These are phyloP conservation scores for Alternaria sp. DNA, from an alignment of 2,329 filamentous ascomycete genomes.

Conservation along the genomic window DNA sequence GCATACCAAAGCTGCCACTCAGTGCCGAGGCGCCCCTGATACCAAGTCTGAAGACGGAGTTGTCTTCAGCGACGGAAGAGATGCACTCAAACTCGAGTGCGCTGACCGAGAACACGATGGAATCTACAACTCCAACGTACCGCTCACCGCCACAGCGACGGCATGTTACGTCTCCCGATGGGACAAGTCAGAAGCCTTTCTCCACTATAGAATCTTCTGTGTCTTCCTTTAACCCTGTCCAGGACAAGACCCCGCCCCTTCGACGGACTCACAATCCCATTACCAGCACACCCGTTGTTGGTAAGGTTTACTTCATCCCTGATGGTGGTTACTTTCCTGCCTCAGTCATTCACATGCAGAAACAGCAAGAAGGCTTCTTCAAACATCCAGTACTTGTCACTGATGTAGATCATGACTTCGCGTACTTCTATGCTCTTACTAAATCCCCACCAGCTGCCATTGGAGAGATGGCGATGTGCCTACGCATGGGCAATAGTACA, in stretches of 20 bases:
- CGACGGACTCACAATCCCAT: background rate
- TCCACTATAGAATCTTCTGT: background rate
- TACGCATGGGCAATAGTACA: conserved; percentile 12
- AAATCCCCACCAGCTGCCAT: conserved; percentile 17
- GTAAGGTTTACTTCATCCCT: conserved; percentile 24
- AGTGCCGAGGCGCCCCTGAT: background rate
- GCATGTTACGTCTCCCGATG: background rate
- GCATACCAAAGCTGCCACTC: background rate
- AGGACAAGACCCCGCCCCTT: background rate
- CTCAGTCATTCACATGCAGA: conserved; percentile 23
- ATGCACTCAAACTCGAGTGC: background rate
- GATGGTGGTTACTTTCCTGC: conserved; percentile 1
- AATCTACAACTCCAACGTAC: background rate
- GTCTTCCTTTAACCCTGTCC: background rate
- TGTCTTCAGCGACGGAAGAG: background rate
- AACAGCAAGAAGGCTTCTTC: conserved; percentile 25
- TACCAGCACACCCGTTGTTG: background rate
- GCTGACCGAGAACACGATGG: background rate
- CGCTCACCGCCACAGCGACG: background rate
- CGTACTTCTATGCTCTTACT: conserved; percentile 25
- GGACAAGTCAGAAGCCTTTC: background rate
- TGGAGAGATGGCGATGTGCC: conserved; percentile 16
- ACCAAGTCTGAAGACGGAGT: background rate
- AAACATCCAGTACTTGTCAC: conserved; percentile 24
- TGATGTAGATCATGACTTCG: conserved; percentile 3